Percentiles rank a stretch among this genome's conserved stretches.
phyloP scores from a whole-genome alignment of 192 early-diverging fungal genomes.

The Gaertneriomyces semiglobifer region DNA sequence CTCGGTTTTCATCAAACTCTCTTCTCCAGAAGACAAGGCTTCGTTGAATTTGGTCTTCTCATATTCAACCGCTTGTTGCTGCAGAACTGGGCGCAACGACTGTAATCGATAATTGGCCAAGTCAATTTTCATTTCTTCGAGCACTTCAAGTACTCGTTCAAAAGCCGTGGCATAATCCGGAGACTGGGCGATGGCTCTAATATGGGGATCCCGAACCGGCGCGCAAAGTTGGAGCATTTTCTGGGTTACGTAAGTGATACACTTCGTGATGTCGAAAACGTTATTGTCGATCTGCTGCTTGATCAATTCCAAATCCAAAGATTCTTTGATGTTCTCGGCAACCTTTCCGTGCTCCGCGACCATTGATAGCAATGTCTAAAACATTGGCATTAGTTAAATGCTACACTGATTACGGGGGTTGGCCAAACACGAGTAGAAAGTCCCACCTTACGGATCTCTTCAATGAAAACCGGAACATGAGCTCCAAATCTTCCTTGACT shows the following conservation, averaged over 20 bases:
- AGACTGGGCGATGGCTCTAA: constrained; percentile 36
- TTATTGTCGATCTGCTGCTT: constrained; percentile 59
- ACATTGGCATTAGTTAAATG: neutral
- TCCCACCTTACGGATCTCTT: constrained; percentile 57
- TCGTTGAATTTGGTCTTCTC: constrained; percentile 66
- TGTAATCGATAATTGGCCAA: constrained; percentile 73
- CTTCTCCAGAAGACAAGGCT: constrained; percentile 39
- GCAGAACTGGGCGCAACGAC: constrained; percentile 63
- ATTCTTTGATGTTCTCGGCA: constrained; percentile 57
- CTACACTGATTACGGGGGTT: neutral
- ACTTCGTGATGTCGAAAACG: constrained; percentile 51
- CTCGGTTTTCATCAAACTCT: constrained; percentile 51
- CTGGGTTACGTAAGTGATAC: constrained; percentile 46
- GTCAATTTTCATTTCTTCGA: constrained; percentile 80
- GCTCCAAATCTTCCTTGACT: constrained; percentile 39
- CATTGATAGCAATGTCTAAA: constrained; percentile 64
- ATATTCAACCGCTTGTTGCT: constrained; percentile 69
- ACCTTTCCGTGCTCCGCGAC: constrained; percentile 53
- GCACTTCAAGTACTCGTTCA: constrained; percentile 50
- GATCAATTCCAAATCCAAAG: constrained; percentile 66
- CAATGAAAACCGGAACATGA: constrained; percentile 52
- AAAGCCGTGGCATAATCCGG: constrained; percentile 41
- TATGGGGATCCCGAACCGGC: constrained; percentile 65
- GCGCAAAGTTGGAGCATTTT: constrained; percentile 74
- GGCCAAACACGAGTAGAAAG: neutral